Evolutionary conservation across 1,284 basidiomycete genomes (phyloP), one percentile per base, ranked within the genome.

Genomic region (Tilletia walkeri): DNA sequence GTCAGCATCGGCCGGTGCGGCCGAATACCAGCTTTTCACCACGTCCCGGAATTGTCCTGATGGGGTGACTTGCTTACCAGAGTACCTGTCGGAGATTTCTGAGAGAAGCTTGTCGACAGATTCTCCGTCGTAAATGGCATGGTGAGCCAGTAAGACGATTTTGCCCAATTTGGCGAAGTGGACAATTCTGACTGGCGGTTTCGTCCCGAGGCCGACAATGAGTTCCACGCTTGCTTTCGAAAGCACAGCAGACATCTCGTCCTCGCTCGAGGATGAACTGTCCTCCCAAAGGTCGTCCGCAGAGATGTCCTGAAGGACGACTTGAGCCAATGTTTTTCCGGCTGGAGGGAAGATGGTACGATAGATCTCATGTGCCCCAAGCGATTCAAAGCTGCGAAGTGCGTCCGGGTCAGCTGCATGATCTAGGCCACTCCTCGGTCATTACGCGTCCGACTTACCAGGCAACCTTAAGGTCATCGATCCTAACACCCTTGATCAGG

Each of bases 121-220:
- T 7, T 73, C 77, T 1, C 80, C 81, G 61, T 82, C 81, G 68
- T 80, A 82, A 45, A 82, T 69, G 9, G 80, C 80, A 56, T 82
- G 81, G 54, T 77, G 76, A 56, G 72, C 24, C 3, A 69, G 61
- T 18, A 73, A 16, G 30, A 63, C 59, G 72, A 80, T 66, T 75
- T 70, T 2, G 76, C 76, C 12, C 76, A 67, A 4, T 71, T 73
- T 38, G 73, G 50, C 1, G 30, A 39, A 10, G 61, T 69, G 5
- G 59, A 53, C 7, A 16, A 80, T 47, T 6, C 79, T 75, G 49
- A 82, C 70, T 2, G 76, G 75, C 61, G 80, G 78, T 45, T 41
- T 24, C 16, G 45, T 39, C 5, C 39, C 49, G 45, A 77, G 49
- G 4, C 39, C 69, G 4, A 50, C 65, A 24, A 74, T 72, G 6